Percentiles rank a stretch among this genome's conserved stretches.
These are phyloP conservation scores for Metschnikowia gruessii DNA, from an alignment of 805 yeast species.

Conservation along the genomic window DNA sequence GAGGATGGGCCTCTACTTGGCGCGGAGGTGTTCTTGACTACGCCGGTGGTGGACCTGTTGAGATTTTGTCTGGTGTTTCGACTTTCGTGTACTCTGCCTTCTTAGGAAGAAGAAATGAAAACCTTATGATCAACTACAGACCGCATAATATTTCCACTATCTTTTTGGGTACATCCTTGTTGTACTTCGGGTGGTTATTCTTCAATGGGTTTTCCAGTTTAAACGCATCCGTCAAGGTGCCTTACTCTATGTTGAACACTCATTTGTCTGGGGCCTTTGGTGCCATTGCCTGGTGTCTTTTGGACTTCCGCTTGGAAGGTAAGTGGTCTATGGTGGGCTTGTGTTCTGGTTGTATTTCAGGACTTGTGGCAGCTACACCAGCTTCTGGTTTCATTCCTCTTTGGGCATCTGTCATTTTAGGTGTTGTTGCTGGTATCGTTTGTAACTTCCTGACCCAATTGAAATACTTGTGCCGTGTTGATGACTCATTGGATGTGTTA, in stretches of 20 bases:
- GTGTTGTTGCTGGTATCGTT: constrained; percentile 72
- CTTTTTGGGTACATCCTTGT: constrained; percentile 78
- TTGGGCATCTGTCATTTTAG: constrained; percentile 87
- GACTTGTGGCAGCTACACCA: constrained; percentile 96
- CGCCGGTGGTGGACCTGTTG: constrained; percentile 99
- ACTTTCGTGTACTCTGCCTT: constrained; percentile 85
- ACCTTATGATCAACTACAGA: constrained; percentile 80
- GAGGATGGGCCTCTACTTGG: constrained; percentile 80
- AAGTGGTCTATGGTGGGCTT: constrained; percentile 95
- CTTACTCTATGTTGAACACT: constrained; percentile 89
- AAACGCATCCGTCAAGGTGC: constrained; percentile 77
- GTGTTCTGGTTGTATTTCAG: constrained; percentile 94
- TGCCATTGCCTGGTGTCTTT: constrained; percentile 85
- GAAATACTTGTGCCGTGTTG: constrained; percentile 76
- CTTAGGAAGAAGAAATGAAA: constrained; percentile 70
- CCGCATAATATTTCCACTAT: constrained; percentile 94
- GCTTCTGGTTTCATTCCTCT: constrained; percentile 86
- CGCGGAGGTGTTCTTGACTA: constrained; percentile 91
- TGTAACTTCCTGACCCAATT: constrained; percentile 90
- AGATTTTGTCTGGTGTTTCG: constrained; percentile 84
- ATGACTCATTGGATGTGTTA: constrained; percentile 89
- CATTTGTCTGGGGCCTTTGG: constrained; percentile 88
- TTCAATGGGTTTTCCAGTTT: constrained; percentile 90
- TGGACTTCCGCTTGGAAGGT: constrained; percentile 83
- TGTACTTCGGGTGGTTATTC: constrained; percentile 96